These are phyloP conservation scores for Metschnikowia orientalis DNA, from an alignment of 805 yeast genomes.

Conservation along the genomic window DNA sequence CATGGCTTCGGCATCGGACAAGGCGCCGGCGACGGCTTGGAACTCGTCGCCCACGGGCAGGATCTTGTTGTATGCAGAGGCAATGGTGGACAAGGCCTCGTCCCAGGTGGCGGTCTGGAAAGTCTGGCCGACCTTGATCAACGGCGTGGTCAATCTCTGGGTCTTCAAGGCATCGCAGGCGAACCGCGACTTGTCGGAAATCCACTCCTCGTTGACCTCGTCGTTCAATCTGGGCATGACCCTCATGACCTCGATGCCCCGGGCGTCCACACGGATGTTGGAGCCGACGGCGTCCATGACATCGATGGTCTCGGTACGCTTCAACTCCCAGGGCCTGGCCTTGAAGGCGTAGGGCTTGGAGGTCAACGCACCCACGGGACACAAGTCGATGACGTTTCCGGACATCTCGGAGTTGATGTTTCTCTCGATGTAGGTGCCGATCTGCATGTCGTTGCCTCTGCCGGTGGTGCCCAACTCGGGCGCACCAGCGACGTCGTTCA, in stretches of 20 bases:
- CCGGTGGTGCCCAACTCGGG: constrained; percentile 87
- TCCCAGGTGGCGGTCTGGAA: constrained; percentile 83
- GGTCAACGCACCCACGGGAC: constrained; percentile 91
- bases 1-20: constrained; percentile 77
- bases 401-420: constrained; percentile 80
- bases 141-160: constrained; percentile 79
- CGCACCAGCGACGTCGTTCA: constrained; percentile 90
- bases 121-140: constrained; percentile 62
- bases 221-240: constrained; percentile 82
- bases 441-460: constrained; percentile 89
- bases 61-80: constrained; percentile 52
- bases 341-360: constrained; percentile 88
- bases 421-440: constrained; percentile 83
- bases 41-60: constrained; percentile 65
- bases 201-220: constrained; percentile 88
- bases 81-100: constrained; percentile 69
- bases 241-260: constrained; percentile 85
- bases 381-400: constrained; percentile 81
- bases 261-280: constrained; percentile 76
- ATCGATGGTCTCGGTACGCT: constrained; percentile 82
- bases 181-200: constrained; percentile 80
- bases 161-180: constrained; percentile 83
- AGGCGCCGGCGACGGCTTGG: constrained; percentile 78
- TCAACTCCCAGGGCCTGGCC: constrained; percentile 91
- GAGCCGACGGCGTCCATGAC: constrained; percentile 82